Conservation (phyloP, 139 green algal species). For the Auxenochlorella pyrenoidosa region DNA sequence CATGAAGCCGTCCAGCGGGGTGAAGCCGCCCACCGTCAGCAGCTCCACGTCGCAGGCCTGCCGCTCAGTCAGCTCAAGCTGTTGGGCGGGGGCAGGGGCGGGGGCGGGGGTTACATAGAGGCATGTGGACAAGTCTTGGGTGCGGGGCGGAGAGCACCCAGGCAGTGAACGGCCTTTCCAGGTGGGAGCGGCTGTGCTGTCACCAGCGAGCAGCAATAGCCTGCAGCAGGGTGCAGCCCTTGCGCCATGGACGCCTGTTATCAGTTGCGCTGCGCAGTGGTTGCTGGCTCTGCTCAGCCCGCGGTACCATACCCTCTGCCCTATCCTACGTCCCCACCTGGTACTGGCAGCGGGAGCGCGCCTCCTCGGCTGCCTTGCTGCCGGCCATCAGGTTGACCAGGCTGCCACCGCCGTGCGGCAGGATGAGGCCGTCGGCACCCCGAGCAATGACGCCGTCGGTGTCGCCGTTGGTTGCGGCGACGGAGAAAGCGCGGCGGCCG, state of each 20-base stretch:
- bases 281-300: no score
- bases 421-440: constrained; percentile 45
- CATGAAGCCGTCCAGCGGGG: constrained; percentile 91
- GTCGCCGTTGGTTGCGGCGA: constrained; percentile 1
- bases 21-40: constrained; percentile 87
- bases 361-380: constrained; percentile 23
- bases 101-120: neutral
- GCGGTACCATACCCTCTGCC: no score
- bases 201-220: no score
- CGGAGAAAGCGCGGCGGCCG: neutral
- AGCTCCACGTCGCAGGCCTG: constrained; percentile 96
- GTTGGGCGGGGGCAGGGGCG: neutral
- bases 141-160: no score
- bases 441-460: constrained; percentile 24
- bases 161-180: no score
- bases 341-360: constrained; percentile 67
- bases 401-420: constrained; percentile 39
- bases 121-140: no score
- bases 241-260: no score
- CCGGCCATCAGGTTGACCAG: constrained; percentile 49
- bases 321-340: no score
- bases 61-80: constrained; percentile 80
- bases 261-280: no score
- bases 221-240: no score
- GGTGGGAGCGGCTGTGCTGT: no score